phyloP scores from a whole-genome alignment of 495 filamentous ascomycete genomes.

The Daldinia childiae region DNA sequence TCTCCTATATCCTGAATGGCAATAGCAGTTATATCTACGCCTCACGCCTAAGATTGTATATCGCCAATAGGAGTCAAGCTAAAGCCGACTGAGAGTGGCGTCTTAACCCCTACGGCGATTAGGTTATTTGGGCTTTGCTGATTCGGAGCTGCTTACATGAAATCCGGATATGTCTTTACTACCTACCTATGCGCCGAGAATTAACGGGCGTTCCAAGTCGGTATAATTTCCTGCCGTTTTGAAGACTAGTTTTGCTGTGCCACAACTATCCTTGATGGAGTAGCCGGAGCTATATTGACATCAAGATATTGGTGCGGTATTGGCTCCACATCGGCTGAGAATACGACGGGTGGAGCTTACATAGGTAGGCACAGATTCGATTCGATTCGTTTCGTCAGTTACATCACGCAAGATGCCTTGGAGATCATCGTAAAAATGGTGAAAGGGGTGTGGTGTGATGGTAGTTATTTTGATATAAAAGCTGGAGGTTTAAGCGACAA shows the following conservation, averaged over 20 bases:
- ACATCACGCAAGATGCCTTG: not conserved
- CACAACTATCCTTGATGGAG: not conserved
- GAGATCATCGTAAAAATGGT: not conserved
- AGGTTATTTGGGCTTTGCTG: not conserved
- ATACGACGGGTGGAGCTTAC: not conserved
- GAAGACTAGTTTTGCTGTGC: not conserved
- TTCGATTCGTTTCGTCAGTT: not conserved
- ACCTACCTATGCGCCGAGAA: not conserved
- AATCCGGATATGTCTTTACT: not conserved
- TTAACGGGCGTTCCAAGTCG: not conserved
- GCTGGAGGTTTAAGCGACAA: not conserved
- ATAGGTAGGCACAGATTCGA: not conserved
- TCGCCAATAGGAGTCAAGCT: not conserved
- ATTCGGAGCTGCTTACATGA: not conserved
- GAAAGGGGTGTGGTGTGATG: not conserved
- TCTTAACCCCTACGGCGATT: slow-evolving; percentile 2
- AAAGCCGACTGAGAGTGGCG: not conserved
- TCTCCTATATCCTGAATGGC: not conserved
- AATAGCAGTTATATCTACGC: not conserved
- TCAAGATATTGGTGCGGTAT: not conserved
- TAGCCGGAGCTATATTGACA: not conserved
- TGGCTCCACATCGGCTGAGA: not conserved
- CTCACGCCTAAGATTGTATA: not conserved
- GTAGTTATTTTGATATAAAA: not conserved
- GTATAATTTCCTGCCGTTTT: not conserved